phyloP scores from a whole-genome alignment of 495 filamentous ascomycete genomes.

The Glonium stellatum region DNA sequence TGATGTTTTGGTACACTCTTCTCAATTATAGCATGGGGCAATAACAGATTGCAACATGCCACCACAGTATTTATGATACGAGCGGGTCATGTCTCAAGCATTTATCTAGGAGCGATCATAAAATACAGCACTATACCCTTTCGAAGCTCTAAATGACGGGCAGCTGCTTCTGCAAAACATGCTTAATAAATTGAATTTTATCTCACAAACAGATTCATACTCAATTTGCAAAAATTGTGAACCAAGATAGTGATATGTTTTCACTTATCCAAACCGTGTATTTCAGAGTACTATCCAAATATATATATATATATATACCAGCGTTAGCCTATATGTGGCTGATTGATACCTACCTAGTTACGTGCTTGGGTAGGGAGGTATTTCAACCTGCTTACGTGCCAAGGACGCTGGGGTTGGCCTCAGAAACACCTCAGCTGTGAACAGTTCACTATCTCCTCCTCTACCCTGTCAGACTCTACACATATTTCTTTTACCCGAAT shows the following conservation, averaged over 20 bases:
- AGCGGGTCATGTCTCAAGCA: not conserved
- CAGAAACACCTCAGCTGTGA: not conserved
- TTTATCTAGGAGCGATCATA: not conserved
- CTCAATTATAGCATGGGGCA: not conserved
- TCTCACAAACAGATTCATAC: no score
- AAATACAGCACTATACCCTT: constrained; percentile 1
- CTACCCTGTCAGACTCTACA: not conserved
- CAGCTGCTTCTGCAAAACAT: not conserved
- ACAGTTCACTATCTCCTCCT: not conserved
- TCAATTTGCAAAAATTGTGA: no score
- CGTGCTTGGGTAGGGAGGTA: no score
- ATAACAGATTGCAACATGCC: not conserved
- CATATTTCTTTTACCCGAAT: not conserved
- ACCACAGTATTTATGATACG: not conserved
- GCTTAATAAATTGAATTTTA: no score
- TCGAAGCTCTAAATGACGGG: not conserved
- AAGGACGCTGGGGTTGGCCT: not conserved
- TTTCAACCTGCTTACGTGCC: not conserved
- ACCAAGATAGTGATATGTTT: no score
- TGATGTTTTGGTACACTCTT: constrained; percentile 1
- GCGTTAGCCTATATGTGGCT: no score
- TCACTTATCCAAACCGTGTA: no score
- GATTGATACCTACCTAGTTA: no score
- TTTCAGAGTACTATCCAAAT: no score
- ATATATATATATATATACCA: no score